Evolutionary conservation across 2,329 filamentous ascomycete genomes (phyloP), one percentile per base, ranked within the genome.

Genomic region (Trichoderma sp.): DNA sequence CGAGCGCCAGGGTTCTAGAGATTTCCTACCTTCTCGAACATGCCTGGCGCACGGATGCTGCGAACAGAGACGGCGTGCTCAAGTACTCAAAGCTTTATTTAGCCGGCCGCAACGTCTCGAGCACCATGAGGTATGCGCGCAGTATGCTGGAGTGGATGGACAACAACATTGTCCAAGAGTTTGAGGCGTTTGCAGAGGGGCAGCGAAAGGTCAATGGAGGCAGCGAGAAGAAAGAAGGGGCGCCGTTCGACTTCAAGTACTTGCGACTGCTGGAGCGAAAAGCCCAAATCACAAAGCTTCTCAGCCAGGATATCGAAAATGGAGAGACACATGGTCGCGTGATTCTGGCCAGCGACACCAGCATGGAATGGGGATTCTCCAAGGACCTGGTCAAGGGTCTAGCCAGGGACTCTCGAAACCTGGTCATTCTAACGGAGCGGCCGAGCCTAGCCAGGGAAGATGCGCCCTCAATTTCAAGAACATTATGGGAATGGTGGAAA

Each of bases 81-180:
- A 81, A 81, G 63, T 77, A 80, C 1, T 79, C 85, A 0, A 86
- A 84, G 71, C 81, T 97, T 0, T 97, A 93, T 74, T 82, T 99
- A 50, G 94, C 93, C 0, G 93, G 93, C 45, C 89, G 89, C 66
- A 96, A 92, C 67, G 90, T 92, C 68, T 89, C 91, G 65, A 93
- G 92, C 68, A 96, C 93, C 0, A 91, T 98, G 83, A 86, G 92
- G 60, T 92, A 97, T 70, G 91, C 94, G 28, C 86, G 93, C 69
- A 97, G 94, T 75, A 96, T 99, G 91, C 82, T 99, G 39, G 95
- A 99, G 74, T 99, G 95, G 95, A 98, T 99, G 93, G 93, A 98
- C 74, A 93, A 97, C 73, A 90, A 88, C 65, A 96, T 99, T 66
- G 90, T 96, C 48, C 88, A 93, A 63, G 94, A 98, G 72, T 96